These are phyloP conservation scores for Bipolaris victoriae DNA, from an alignment of 2,329 filamentous ascomycete species.

Conservation along the genomic window DNA sequence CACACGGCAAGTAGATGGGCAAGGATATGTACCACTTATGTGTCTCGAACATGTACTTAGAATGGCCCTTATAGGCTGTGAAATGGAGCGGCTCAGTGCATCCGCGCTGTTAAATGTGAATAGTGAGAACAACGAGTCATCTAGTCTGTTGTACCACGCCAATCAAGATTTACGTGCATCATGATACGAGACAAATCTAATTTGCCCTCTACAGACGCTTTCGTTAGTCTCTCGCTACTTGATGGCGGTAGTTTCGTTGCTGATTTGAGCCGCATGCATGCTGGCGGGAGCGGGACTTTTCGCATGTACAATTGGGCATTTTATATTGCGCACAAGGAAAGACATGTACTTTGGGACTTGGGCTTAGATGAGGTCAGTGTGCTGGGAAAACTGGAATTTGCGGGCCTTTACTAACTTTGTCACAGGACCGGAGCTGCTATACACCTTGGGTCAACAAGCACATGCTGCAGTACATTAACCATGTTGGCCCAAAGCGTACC, in stretches of 20 bases:
- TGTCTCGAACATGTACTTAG: too few species aligned
- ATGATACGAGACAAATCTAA: neutral
- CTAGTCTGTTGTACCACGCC: neutral
- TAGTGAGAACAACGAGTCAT: neutral
- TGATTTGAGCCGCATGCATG: slow-evolving; percentile 36
- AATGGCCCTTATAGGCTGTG: neutral
- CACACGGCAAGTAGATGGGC: neutral
- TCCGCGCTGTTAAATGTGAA: neutral
- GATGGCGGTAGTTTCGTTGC: slow-evolving; percentile 45
- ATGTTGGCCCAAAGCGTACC: slow-evolving; percentile 35
- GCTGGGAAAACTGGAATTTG: neutral
- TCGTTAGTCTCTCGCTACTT: slow-evolving; percentile 35
- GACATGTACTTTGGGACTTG: slow-evolving; percentile 43
- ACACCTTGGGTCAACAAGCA: slow-evolving; percentile 43
- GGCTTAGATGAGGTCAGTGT: slow-evolving; percentile 35
- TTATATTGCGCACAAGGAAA: slow-evolving; percentile 32
- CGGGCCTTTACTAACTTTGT: slow-evolving; percentile 1
- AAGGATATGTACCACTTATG: neutral
- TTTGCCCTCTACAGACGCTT: slow-evolving; percentile 26
- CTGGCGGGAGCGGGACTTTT: slow-evolving; percentile 33
- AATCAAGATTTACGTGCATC: neutral
- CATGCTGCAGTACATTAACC: slow-evolving; percentile 37
- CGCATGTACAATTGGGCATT: slow-evolving; percentile 48
- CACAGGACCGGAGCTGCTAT: slow-evolving; percentile 39
- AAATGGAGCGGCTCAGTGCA: neutral